These are phyloP conservation scores for Areca catechu DNA, from an alignment of 176 grass and related monocot genomes.

Conservation along the genomic window DNA sequence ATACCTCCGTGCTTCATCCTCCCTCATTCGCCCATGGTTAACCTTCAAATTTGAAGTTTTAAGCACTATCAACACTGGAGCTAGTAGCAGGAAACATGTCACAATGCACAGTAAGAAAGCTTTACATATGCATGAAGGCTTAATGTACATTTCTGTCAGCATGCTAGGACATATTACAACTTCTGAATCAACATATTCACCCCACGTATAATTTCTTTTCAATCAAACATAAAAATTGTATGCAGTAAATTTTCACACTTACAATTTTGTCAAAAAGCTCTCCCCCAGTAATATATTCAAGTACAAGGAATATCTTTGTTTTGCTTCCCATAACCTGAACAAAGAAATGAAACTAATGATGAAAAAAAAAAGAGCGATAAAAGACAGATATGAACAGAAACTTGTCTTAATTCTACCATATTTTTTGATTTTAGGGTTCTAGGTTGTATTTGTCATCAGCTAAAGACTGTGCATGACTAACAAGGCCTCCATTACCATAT, in stretches of 20 bases:
- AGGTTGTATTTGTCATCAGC: no score
- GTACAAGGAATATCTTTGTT: conserved; percentile 91
- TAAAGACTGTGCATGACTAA: no score
- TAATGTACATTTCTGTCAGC: no score
- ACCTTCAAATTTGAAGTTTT: conserved; percentile 34
- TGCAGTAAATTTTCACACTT: conserved; percentile 22
- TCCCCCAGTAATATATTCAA: conserved; percentile 94
- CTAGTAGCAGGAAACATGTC: conserved; percentile 18
- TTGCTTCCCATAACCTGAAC: conserved; percentile 98
- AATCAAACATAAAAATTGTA: conserved; percentile 1
- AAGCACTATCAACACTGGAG: conserved; percentile 3
- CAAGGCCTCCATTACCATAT: no score
- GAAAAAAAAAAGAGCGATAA: background rate
- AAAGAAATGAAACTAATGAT: conserved; percentile 14
- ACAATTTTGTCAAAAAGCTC: conserved; percentile 99
- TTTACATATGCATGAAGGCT: background rate
- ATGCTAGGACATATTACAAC: no score
- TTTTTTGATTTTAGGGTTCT: no score
- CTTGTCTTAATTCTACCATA: no score
- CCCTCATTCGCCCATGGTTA: conserved; percentile 87
- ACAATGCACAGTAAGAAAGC: background rate
- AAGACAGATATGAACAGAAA: no score
- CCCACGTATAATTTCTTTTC: background rate
- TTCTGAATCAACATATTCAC: no score
- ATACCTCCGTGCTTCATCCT: conserved; percentile 86